Evolutionary conservation across 441 rosid genomes (phyloP), one percentile per base, ranked within the genome.

Genomic region (Bocquillonia castaneifolia): DNA sequence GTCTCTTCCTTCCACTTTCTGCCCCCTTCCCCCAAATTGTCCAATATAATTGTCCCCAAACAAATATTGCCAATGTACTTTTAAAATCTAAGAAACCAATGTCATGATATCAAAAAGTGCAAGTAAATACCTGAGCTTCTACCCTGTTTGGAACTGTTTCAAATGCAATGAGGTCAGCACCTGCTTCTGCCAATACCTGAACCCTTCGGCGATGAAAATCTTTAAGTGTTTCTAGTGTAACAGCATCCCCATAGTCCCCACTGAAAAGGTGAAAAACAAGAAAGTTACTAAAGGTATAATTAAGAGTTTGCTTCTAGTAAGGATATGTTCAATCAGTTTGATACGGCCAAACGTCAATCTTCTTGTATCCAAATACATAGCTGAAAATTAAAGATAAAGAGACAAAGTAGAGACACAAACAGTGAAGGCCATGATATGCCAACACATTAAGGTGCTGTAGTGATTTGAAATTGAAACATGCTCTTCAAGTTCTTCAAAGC

Each of bases 141-240:
- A 88, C 70, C 85, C 85, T 90, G 79, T 92, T 92, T 48, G 98
- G 98, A 79, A 90, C 74, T 52, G 96, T 88, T 81, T 92, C 98
- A 82, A 92, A 92, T 57, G 98, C 98, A 72, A 92, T 70, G 54
- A 92, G 69, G 60, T 88, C 98, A 72, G 96, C 81, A 57, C 86
- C 92, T 59, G 92, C 67, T 50, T 88, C 90, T 18, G 80, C 84
- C 66, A 90, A 82, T 54, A 90, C 70, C 80, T 86, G 89, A 66
- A 92, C 79, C 68, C 96, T 76, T 82, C 90, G 82, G 67, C 93
- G 80, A 80, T 90, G 98, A 71, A 92, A 92, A 72, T 83, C 86
- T 74, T 90, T 92, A 63, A 92, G 79, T 67, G 65, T 74, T 66
- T 83, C 79, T 42, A 86, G 70, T 12, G 89, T 86, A 63, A 90